Base-by-base conservation (phyloP, 2,329 filamentous ascomycete genomes). In the Epichloe amarillans region DNA sequence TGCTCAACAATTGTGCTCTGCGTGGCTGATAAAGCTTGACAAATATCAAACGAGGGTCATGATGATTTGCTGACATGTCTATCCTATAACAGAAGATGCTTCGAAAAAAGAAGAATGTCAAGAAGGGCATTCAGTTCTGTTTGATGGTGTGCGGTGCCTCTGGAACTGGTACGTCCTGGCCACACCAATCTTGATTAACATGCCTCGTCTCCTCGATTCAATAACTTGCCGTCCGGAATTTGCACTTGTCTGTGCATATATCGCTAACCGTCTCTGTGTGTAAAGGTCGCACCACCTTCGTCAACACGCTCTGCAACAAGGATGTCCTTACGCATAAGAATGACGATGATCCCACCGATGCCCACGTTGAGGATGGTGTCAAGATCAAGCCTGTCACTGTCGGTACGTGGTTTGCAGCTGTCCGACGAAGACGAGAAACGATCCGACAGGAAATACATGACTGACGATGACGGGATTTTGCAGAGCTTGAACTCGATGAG, bases 41-140 rank as follows among this genome's bases (percentile, higher is more conserved):
- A 8, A 10, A 53, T 44, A 50, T 38, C 21, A 35, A 33, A 30
- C 6, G 14, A 41, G 39, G n/a, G 23, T 37, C 37, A 26, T 23
- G 15, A 39, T 8, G n/a, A 55, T 36, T 54, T 53, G 57, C 64
- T 68, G 52, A 69, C 60, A 30, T 43, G 70, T 47, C 38, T 17
- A 2, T 11, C n/a, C 40, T 21, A 12, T 12, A 11, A 38, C 39
- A 88, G 83, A 88, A 94, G 73, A 93, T 95, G 86, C 90, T 96
- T 70, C 90, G 93, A 75, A 86, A 88, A 74, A 98, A 98, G 91
- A 98, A 98, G 87, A 97, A 98, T 81, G 91, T 98, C 76, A 96
- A 96, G 86, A 96, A 96, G 82, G 93, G 93, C 68, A 97, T 98
- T 68, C 93, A 98, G 79, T 98, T 98, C 78, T 97, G 90, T 72